Percentiles rank a stretch among this genome's conserved stretches.
These are phyloP conservation scores for Fusarium nanum DNA, from an alignment of 2,329 filamentous ascomycete species.

Conservation along the genomic window DNA sequence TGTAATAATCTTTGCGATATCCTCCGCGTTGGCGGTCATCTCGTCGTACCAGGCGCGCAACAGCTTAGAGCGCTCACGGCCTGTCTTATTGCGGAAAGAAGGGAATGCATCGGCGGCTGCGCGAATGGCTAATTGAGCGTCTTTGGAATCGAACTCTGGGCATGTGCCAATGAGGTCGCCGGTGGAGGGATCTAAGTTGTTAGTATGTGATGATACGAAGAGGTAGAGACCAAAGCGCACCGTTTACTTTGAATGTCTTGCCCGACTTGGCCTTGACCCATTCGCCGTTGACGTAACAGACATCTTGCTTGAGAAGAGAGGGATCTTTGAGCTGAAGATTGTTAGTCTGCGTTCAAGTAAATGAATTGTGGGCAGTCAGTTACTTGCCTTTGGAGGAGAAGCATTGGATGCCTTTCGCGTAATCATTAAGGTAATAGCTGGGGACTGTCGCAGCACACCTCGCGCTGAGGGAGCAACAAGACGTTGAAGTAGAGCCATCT, in stretches of 20 bases:
- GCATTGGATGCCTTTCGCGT: conserved; percentile 60
- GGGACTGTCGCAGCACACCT: conserved; percentile 48
- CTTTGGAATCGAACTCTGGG: conserved; percentile 83
- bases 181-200: conserved; percentile 77
- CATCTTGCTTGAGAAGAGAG: conserved; percentile 84
- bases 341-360: neutral
- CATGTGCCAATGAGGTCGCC: conserved; percentile 83
- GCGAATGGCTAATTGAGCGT: conserved; percentile 83
- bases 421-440: conserved; percentile 44
- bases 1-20: conserved; percentile 84
- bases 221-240: conserved; percentile 53
- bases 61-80: conserved; percentile 78
- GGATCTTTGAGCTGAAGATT: conserved; percentile 75
- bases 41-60: conserved; percentile 85
- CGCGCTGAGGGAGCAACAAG: conserved; percentile 46
- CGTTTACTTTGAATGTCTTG: conserved; percentile 89
- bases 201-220: conserved; percentile 3
- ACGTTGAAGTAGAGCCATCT: conserved; percentile 50
- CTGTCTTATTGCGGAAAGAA: conserved; percentile 76
- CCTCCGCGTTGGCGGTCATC: conserved; percentile 81
- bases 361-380: no score
- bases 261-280: conserved; percentile 88
- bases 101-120: conserved; percentile 83
- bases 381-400: conserved; percentile 56
- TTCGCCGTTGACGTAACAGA: conserved; percentile 89